phyloP scores from a whole-genome alignment of 208 protist species.

The Lotmaria passim region DNA sequence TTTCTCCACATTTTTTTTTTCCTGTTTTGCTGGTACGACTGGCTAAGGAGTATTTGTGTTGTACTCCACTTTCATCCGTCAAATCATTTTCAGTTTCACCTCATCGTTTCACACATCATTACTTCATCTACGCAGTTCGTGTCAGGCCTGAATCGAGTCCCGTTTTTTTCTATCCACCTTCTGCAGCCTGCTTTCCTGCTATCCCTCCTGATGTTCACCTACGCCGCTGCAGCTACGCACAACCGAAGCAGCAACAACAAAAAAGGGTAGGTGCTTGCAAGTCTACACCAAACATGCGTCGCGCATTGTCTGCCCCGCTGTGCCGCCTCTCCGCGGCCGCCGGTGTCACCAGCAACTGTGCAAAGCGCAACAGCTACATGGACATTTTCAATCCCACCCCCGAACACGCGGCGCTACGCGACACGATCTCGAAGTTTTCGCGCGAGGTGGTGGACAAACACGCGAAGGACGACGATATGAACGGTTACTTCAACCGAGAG shows the following conservation, averaged over 20 bases:
- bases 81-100: slow-evolving; percentile 16
- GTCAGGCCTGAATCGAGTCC: no score
- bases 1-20: no score
- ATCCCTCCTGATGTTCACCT: no score
- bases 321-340: not conserved
- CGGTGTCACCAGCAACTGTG: not conserved
- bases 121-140: no score
- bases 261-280: no score
- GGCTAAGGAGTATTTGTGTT: no score
- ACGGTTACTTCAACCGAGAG: slow-evolving; percentile 72
- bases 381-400: slow-evolving; percentile 71
- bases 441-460: slow-evolving; percentile 63
- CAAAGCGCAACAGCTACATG: slow-evolving; percentile 23
- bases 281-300: slow-evolving; percentile 16
- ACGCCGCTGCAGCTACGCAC: no score
- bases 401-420: slow-evolving; percentile 66
- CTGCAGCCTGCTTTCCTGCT: no score
- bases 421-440: slow-evolving; percentile 65
- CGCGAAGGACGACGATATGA: slow-evolving; percentile 60
- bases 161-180: not conserved
- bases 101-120: no score
- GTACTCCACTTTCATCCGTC: not conserved
- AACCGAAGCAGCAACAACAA: no score
- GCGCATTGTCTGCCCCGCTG: slow-evolving; percentile 10
- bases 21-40: no score